These are phyloP conservation scores for Mrakia blollopis DNA, from an alignment of 768 basidiomycete species.

Conservation along the genomic window DNA sequence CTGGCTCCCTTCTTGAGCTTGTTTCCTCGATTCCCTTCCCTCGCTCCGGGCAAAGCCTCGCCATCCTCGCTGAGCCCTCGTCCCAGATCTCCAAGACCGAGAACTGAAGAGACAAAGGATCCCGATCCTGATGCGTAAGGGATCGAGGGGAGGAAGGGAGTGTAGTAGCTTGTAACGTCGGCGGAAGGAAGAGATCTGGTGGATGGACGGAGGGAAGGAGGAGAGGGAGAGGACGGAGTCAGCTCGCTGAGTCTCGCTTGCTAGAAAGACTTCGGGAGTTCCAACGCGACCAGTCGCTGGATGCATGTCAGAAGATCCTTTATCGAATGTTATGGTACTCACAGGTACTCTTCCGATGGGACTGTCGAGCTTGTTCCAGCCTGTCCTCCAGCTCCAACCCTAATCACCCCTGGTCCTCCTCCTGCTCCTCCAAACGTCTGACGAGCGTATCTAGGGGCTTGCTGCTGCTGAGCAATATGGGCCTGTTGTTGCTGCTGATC, in stretches of 20 bases:
- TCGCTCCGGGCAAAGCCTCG: slow-evolving; percentile 15
- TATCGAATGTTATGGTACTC: too few relatives aligned
- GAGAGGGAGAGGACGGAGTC: background rate
- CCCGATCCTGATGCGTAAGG: background rate
- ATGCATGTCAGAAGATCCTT: too few relatives aligned
- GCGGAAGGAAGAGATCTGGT: slow-evolving; percentile 22
- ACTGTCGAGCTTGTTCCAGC: background rate
- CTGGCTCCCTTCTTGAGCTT: slow-evolving; percentile 69
- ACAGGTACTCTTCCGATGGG: background rate
- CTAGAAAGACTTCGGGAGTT: too few relatives aligned
- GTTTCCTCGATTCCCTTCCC: slow-evolving; percentile 70
- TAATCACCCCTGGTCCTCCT: background rate
- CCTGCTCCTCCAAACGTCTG: background rate
- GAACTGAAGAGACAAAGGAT: background rate
- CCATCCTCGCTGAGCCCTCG: background rate
- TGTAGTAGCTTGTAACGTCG: slow-evolving; percentile 25
- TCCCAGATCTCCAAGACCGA: background rate
- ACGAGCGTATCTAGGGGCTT: background rate
- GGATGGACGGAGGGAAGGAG: background rate
- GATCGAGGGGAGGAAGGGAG: slow-evolving; percentile 20
- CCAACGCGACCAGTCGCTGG: too few relatives aligned
- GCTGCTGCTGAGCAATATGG: background rate
- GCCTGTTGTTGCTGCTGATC: slow-evolving; percentile 13
- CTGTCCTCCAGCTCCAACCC: background rate
- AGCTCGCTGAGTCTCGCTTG: background rate